phyloP scores from a whole-genome alignment of 2,329 filamentous ascomycete species.

The Sporothrix luriei region DNA sequence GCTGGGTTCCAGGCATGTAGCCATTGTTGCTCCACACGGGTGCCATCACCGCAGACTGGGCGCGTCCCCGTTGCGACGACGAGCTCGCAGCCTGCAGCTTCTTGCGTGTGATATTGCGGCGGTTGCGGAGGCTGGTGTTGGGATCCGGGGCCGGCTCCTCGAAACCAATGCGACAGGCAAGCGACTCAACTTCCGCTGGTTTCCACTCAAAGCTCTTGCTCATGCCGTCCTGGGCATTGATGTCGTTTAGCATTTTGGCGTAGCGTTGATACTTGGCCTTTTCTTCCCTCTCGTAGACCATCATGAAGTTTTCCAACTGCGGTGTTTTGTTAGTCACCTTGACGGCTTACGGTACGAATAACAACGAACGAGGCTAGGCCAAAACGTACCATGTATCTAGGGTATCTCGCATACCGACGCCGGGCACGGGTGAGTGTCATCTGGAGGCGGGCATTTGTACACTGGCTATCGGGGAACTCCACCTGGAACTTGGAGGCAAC shows the following conservation, averaged over 20 bases:
- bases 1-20: not conserved
- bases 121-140: not conserved
- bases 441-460: not conserved
- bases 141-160: not conserved
- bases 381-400: not conserved
- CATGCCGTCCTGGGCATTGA: not conserved
- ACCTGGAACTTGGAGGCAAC: not conserved
- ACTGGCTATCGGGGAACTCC: not conserved
- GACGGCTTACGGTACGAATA: too few relatives aligned
- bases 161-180: not conserved
- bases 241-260: not conserved
- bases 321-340: not conserved
- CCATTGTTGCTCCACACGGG: not conserved
- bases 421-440: not conserved
- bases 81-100: not conserved
- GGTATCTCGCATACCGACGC: not conserved
- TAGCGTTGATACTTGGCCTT: slow-evolving; percentile 9
- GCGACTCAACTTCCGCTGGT: not conserved
- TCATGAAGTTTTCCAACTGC: not conserved
- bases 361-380: not conserved
- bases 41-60: not conserved
- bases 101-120: not conserved
- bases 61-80: not conserved
- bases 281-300: slow-evolving; percentile 1
- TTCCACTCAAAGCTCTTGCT: not conserved